A percentile compares a stretch with the other conserved stretches of the same genome.
Conservation (phyloP, 139 green algal species). For the Coelastrella sp. region DNA sequence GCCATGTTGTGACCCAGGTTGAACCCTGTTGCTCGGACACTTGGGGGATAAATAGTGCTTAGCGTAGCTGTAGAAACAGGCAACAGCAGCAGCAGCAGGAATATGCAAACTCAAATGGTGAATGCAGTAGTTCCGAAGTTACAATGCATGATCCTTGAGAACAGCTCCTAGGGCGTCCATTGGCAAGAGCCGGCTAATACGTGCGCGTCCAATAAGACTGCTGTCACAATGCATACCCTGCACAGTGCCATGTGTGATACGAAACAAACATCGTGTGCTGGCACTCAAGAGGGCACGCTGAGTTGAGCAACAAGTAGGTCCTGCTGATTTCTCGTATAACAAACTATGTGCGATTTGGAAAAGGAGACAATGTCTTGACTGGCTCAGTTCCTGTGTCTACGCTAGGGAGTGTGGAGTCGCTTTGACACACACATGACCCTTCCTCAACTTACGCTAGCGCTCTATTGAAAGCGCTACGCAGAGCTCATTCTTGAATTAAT, state of each 20-base stretch:
- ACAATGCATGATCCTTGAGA: not conserved
- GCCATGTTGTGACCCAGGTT: constrained; percentile 19
- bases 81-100: not conserved
- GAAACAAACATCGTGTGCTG: no score
- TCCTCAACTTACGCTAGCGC: no score
- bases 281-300: no score
- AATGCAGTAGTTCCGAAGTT: not conserved
- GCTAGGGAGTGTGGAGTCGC: no score
- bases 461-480: no score
- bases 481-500: not conserved
- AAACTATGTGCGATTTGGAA: no score
- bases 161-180: not conserved
- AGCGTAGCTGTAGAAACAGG: not conserved
- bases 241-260: no score
- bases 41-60: not conserved
- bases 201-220: not conserved
- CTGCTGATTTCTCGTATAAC: no score
- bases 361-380: no score
- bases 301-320: no score
- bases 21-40: constrained; percentile 13
- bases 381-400: no score
- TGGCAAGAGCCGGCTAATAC: not conserved
- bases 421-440: not conserved
- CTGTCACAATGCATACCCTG: not conserved
- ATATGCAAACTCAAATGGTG: not conserved